Base-by-base conservation (phyloP, 495 filamentous ascomycete genomes). In the Podospora bellae-mahoneyi region DNA sequence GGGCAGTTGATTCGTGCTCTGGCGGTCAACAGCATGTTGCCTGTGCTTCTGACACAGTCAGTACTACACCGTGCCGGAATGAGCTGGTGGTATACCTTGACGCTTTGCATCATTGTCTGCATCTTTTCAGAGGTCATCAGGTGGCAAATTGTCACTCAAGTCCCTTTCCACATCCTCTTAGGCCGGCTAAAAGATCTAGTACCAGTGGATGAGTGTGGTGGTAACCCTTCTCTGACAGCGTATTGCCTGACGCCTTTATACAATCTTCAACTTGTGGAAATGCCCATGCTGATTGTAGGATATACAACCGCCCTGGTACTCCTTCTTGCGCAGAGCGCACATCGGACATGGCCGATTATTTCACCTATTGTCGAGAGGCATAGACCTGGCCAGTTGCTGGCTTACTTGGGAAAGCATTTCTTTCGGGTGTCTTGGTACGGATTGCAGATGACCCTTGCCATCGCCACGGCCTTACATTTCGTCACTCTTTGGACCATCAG, bases 31-130 rank as follows among this genome's bases (percentile, higher is more conserved):
- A 64, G 62, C 62, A 48, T 64, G 13, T 16, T 64, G 62, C 62
- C 62, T 3, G 62, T 54, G 7, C n/a, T 64, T 2, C 6, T 64
- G 13, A 48, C 44, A 16, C 62, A 64, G 7, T 48, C 30, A 4
- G 18, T 23, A 3, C 44, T 64, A 3, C 62, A 64, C 18, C 32
- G 26, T 23, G 34, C 16, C 9, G 62, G 62, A 18, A 26, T 64
- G 62, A 44, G 30, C 6, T 63, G n/a, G 62, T 64, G 62, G 62
- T 64, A 64, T 19, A 64, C 62, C 5, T 7, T 44, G 26, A 13
- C 20, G 26, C 2, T 39, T 5, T n/a, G 13, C 13, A 6, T 64
- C 62, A 16, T 34, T 19, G 62, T 48, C 6, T 30, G 27, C 60
- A 16, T n/a, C 34, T 23, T 64, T 9, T 27, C 34, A 34, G 44